Base-by-base conservation (phyloP, 495 filamentous ascomycete genomes). In the Glutinoglossum americanum region DNA sequence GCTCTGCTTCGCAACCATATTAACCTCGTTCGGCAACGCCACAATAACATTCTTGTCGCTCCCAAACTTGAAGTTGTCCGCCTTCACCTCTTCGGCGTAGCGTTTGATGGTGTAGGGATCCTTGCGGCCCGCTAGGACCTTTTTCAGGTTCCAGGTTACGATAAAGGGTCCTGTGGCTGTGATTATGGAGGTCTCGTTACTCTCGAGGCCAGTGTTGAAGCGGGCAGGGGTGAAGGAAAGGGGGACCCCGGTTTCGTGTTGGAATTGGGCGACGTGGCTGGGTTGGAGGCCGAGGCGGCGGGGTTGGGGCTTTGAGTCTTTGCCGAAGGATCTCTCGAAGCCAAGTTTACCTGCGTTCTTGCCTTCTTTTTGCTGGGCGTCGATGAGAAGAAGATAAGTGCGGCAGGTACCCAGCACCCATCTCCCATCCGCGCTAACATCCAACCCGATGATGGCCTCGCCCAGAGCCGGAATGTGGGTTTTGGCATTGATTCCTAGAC, bases 21-120 rank as follows among this genome's bases (percentile, higher is more conserved):
- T 90, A 61, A 98, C 90, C 70, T 95, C 89, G 66, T 98, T 94
- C 3, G 93, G 89, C 60, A 97, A 71, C 0, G 92, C 92, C 23
- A 98, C 89, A 65, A 98, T 95, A 60, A 98, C 85, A 63, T 95
- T 95, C 77, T 94, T 94, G 66, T 98, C 92, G 13, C 81, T 86
- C 32, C 89, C 89, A 63, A 89, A 98, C 62, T 88, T 85, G 82
- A 98, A 98, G 67, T 98, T 93, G 66, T 98, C 93, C n/a, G 92
- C 92, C 74, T 89, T 94, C 62, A 98, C 87, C 56, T 92, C 84
- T 68, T 98, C 92, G 4, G 75, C 76, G 65, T 98, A 98, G 4
- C 92, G 83, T 73, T 96, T 96, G 76, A 98, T 94, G 45, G 81
- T 82, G 68, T 98, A 98, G 1, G 88, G 87, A 59, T 90, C 83